Base-by-base conservation (phyloP, 805 yeast species). In the Saturnispora zaruensis region DNA sequence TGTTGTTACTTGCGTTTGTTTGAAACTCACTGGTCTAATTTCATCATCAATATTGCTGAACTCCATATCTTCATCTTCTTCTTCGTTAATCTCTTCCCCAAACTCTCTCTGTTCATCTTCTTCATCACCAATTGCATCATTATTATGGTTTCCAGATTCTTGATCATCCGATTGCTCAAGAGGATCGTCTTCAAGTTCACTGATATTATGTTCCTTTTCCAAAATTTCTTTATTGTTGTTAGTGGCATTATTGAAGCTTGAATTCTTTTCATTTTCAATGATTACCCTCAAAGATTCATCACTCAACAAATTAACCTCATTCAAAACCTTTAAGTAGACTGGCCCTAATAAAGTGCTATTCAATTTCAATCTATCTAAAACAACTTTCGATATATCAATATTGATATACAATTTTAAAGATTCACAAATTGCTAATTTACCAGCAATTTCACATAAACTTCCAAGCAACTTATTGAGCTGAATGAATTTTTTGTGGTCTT, bases 331-430 rank as follows among this genome's bases (percentile, higher is more conserved):
- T 3, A 21, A 41, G 44, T 48, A 63, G 26, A 62, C 44, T 4
- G 45, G 32, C 1, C 67, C 66, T 25, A 67, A 51, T 0, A 45
- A 43, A 5, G 50, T 44, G 13, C 52, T 51, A 51, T 67, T 67
- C 32, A 62, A 49, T 6, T 48, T 37, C 36, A 66, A 36, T 55
- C 69, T 58, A 6, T 44, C 30, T 2, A 53, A 23, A 6, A 59
- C 42, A n/a, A 57, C 50, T 34, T 42, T 46, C 3, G 44, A 24
- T 8, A 46, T 18, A 14, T 45, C 51, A 4, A 41, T 11, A 16
- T 28, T 41, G 9, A 34, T 18, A 13, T 42, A 48, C 23, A 48
- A 34, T 14, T 45, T n/a, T 8, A 49, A 44, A 6, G 48, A 49
- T 37, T 52, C 48, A 23, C 46, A 50, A 36, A 59, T 45, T 14